These are phyloP conservation scores for Lotus japonicus DNA, from an alignment of 306 rosid species.

Conservation along the genomic window DNA sequence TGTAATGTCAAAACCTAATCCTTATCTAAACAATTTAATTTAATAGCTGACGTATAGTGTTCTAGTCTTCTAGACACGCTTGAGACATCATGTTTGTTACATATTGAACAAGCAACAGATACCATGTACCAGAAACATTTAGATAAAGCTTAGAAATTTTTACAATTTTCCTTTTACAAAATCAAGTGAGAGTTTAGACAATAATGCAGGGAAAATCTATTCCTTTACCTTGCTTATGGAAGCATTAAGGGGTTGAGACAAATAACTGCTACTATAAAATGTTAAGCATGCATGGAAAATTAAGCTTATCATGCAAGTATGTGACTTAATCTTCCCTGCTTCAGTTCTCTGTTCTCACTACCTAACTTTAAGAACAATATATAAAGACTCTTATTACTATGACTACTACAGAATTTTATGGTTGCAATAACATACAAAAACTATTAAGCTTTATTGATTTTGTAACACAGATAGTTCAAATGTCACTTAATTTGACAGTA, in stretches of 20 bases:
- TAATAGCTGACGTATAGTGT: neutral
- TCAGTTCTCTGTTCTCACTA: too few species aligned
- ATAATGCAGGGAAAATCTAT: neutral
- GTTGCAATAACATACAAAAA: too few species aligned
- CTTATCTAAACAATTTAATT: neutral
- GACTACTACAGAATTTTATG: too few species aligned
- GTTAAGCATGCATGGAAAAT: too few species aligned
- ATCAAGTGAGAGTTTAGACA: neutral
- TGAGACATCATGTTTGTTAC: constrained; percentile 12
- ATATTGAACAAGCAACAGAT: constrained; percentile 4
- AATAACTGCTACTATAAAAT: too few species aligned
- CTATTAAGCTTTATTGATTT: too few species aligned
- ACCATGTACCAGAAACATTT: constrained; percentile 5
- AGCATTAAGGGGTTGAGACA: neutral
- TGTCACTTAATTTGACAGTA: too few species aligned
- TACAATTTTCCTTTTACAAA: neutral
- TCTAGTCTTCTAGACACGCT: constrained; percentile 4
- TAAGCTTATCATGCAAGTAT: too few species aligned
- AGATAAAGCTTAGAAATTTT: neutral
- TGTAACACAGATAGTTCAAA: too few species aligned
- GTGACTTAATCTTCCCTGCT: too few species aligned
- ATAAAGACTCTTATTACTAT: too few species aligned
- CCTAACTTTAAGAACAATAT: too few species aligned
- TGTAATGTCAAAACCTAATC: neutral
- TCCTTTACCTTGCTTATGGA: neutral